Evolutionary conservation across 257 asterid species (phyloP).

Genomic region (Solanum neorickii): DNA sequence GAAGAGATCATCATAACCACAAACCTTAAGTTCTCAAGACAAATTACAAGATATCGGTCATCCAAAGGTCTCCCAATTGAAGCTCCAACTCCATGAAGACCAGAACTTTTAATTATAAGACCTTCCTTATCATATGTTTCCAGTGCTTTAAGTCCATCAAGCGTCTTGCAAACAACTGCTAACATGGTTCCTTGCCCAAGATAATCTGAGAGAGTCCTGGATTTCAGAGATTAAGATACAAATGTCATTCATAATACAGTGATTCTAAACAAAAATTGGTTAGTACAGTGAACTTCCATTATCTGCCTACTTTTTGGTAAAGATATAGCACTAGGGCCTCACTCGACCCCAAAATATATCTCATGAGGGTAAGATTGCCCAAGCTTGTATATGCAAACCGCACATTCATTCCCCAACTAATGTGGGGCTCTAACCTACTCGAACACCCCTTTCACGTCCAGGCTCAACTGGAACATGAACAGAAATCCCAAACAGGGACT

Average conservation of each 20-base stretch:
- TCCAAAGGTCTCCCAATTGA: slow-evolving; percentile 36
- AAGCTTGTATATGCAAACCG: not conserved
- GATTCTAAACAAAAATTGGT: not conserved
- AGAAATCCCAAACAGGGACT: too few species aligned
- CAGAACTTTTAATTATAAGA: slow-evolving; percentile 23
- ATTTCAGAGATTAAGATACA: slow-evolving; percentile 13
- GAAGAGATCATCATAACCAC: slow-evolving; percentile 3
- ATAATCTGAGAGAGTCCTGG: slow-evolving; percentile 59
- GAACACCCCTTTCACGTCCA: not conserved
- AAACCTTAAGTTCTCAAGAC: slow-evolving; percentile 67
- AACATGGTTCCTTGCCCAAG: slow-evolving; percentile 69
- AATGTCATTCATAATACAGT: slow-evolving; percentile 4
- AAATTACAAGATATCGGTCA: slow-evolving; percentile 47
- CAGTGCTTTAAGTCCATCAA: slow-evolving; percentile 46
- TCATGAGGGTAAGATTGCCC: not conserved
- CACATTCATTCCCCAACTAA: not conserved
- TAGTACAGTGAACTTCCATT: not conserved
- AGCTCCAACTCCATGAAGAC: slow-evolving; percentile 52
- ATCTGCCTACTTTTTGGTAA: not conserved
- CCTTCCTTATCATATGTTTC: slow-evolving; percentile 58
- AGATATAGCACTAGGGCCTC: not conserved
- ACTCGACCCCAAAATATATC: not conserved
- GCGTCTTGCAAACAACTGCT: slow-evolving; percentile 69
- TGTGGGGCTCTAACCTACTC: not conserved
- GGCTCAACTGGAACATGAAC: too few species aligned